A percentile compares a stretch with the other conserved stretches of the same genome.
phyloP scores from a whole-genome alignment of 2,329 filamentous ascomycete genomes.

The Purpureocillium lavendulum region DNA sequence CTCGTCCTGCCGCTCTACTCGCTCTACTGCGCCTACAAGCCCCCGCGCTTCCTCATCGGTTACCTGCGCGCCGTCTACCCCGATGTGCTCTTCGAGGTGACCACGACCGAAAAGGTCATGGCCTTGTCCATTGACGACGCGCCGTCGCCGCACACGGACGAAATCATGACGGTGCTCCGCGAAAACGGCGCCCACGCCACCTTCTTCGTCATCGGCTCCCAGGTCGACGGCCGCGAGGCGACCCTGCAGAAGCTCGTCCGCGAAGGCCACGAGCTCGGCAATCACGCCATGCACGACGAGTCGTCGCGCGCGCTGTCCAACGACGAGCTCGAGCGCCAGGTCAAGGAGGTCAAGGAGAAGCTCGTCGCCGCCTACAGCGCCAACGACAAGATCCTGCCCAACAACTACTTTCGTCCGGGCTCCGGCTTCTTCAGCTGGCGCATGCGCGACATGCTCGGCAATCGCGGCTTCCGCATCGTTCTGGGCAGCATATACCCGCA shows the following conservation, averaged over 20 bases:
- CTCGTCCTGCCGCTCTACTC: constrained; percentile 30
- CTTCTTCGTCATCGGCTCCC: constrained; percentile 81
- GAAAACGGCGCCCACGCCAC: constrained; percentile 64
- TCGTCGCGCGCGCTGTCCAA: constrained; percentile 55
- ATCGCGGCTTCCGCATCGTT: constrained; percentile 63
- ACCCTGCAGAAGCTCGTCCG: constrained; percentile 50
- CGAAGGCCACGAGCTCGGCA: constrained; percentile 65
- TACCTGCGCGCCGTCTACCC: constrained; percentile 67
- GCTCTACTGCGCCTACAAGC: constrained; percentile 72
- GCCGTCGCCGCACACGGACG: constrained; percentile 62
- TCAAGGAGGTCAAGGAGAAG: constrained; percentile 53
- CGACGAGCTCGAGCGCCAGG: constrained; percentile 52
- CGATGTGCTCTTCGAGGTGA: constrained; percentile 68
- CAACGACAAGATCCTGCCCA: constrained; percentile 34
- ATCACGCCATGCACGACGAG: constrained; percentile 87
- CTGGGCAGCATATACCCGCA: constrained; percentile 83
- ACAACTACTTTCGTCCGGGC: constrained; percentile 72
- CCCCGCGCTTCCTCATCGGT: constrained; percentile 60
- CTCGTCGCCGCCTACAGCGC: constrained; percentile 49
- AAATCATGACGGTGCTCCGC: constrained; percentile 61
- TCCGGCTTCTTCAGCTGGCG: constrained; percentile 71
- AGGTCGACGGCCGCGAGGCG: constrained; percentile 51
- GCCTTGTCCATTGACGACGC: constrained; percentile 85
- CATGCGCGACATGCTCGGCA: constrained; percentile 55
- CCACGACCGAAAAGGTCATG: constrained; percentile 52